Evolutionary conservation across 23 red algal genomes (phyloP), one percentile per base, ranked within the genome.

Genomic region (Gracilaria caudata): DNA sequence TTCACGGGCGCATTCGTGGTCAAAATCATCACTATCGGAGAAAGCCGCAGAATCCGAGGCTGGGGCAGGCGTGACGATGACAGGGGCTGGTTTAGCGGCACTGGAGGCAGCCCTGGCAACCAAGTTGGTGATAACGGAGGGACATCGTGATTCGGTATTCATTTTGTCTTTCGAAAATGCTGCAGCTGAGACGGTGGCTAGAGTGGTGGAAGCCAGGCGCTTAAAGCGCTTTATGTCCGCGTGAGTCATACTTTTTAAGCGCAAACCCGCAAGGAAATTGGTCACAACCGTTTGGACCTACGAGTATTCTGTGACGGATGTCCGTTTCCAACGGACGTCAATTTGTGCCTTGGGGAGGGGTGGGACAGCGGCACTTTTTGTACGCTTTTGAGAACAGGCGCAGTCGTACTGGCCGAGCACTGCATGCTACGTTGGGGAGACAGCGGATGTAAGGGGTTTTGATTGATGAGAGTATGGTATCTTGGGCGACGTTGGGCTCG

Each of bases 211-310:
- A 35, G 61, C 61, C 30, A 66, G 13, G 61, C 61, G 61, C 30
- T 66, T 66, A 12, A 66, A 66, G 61, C 61, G 30, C 14, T 66
- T 66, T 7, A 66, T 66, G 19, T 66, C 61, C 29, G 36, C 61
- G 19, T 66, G 61, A 33, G 61, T 37, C 61, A 66, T 66, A 32
- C 10, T 45, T 66, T n/a, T n/a, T n/a, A n/a, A n/a, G 61, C 3
- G 2, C 3, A 35, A 36, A 35, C 8, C 2, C 26, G 8, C 3
- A 23, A 30, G 29, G 61, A 19, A 30, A 36, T 35, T 17, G 28
- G 6, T 66, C 28, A 66, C 61, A 66, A 37, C 61, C 61, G 61
- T 30, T 66, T 19, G 29, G 36, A 3, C 4, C 36, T 11, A 17
- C 12, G 2, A 35, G 61, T 35, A 20, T 14, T 35, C 6, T 0